These are phyloP conservation scores for Annona cherimola DNA, from an alignment of 164 flowering plant genomes.

Conservation along the genomic window DNA sequence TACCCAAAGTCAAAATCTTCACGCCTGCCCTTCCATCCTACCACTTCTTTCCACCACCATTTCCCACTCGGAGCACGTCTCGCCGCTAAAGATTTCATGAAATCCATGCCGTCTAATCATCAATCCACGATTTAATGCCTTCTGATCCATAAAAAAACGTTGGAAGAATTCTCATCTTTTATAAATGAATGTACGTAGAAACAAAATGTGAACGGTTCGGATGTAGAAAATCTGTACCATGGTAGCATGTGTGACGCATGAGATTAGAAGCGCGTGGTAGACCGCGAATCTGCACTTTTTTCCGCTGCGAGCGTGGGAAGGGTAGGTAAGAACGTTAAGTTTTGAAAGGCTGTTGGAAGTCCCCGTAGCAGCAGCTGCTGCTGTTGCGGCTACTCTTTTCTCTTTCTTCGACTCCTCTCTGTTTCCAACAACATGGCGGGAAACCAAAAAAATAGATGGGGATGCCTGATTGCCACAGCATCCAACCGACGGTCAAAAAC, in stretches of 20 bases:
- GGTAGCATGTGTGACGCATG: not conserved
- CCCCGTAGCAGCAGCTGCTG: not conserved
- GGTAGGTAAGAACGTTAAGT: slow-evolving; percentile 29
- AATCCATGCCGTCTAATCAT: no score
- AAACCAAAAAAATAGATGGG: not conserved
- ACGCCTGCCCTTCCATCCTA: no score
- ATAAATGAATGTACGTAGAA: no score
- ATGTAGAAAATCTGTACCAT: not conserved
- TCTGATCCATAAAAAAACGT: no score
- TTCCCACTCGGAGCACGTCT: no score
- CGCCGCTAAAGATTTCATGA: no score
- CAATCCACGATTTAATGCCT: no score
- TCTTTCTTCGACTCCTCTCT: not conserved
- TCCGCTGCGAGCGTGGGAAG: not conserved
- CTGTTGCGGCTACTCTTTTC: not conserved
- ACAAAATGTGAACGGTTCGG: not conserved
- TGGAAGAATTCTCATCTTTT: no score
- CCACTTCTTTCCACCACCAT: no score
- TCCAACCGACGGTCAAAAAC: slow-evolving; percentile 37
- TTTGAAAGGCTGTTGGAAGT: slow-evolving; percentile 31
- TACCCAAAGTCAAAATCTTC: no score
- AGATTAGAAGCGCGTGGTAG: not conserved
- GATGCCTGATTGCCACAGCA: slow-evolving; percentile 1
- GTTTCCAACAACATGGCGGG: slow-evolving; percentile 8
- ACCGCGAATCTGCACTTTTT: not conserved